A percentile compares a stretch with the other conserved stretches of the same genome.
Conservation (phyloP, 2,329 filamentous ascomycete genomes). For the Colletotrichum coccodes region DNA sequence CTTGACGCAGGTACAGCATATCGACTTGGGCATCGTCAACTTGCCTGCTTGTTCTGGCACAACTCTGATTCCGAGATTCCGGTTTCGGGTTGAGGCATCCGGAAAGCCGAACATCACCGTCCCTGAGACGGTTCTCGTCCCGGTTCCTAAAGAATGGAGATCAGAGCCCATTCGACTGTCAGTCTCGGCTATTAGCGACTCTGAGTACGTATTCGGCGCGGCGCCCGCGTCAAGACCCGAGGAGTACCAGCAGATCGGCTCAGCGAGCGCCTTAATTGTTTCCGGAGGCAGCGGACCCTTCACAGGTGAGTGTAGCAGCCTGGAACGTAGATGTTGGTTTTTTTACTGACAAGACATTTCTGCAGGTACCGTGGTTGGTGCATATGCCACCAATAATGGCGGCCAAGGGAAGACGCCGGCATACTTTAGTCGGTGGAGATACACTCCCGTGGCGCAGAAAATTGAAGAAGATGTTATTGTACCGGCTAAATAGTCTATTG, state of each 20-base stretch:
- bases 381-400: slow-evolving; percentile 64
- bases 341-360: not conserved
- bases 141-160: slow-evolving; percentile 51
- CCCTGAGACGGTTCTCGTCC: slow-evolving; percentile 45
- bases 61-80: slow-evolving; percentile 48
- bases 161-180: slow-evolving; percentile 48
- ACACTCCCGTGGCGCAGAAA: slow-evolving; percentile 41
- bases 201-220: slow-evolving; percentile 53
- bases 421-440: slow-evolving; percentile 60
- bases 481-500: not conserved
- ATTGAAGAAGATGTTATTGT: slow-evolving; percentile 1
- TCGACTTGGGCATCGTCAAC: slow-evolving; percentile 55
- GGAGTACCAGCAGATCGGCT: slow-evolving; percentile 42
- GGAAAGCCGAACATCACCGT: slow-evolving; percentile 44
- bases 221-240: slow-evolving; percentile 40
- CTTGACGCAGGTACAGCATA: slow-evolving; percentile 62
- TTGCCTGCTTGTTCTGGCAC: slow-evolving; percentile 32
- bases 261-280: slow-evolving; percentile 37
- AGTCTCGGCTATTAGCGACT: slow-evolving; percentile 54
- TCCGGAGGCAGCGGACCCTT: slow-evolving; percentile 32
- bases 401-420: slow-evolving; percentile 52
- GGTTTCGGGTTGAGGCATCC: slow-evolving; percentile 53
- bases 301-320: slow-evolving; percentile 39
- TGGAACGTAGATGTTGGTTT: rapidly evolving
- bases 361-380: slow-evolving; percentile 58